These are phyloP conservation scores for Yarrowia bubula DNA, from an alignment of 805 yeast genomes.

Conservation along the genomic window DNA sequence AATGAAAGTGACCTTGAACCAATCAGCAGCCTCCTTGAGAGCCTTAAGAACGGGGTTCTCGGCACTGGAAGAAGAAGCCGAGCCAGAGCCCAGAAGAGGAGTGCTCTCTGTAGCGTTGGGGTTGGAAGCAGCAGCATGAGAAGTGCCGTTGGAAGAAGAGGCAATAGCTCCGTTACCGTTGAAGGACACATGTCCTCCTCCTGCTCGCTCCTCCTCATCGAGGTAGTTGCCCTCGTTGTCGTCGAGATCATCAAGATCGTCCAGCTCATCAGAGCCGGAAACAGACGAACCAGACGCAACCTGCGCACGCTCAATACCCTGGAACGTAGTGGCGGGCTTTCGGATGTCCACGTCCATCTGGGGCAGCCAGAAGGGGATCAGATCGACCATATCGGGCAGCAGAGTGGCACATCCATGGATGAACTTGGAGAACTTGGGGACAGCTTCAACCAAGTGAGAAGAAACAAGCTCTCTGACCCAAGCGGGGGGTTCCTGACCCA, in stretches of 20 bases:
- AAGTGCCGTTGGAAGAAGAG: constrained; percentile 9
- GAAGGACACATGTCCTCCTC: constrained; percentile 25
- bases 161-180: constrained; percentile 1
- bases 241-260: constrained; percentile 41
- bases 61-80: neutral
- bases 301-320: constrained; percentile 59
- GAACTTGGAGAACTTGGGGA: constrained; percentile 95
- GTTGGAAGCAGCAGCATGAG: constrained; percentile 7
- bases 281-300: constrained; percentile 32
- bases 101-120: constrained; percentile 31
- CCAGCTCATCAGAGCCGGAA: constrained; percentile 39
- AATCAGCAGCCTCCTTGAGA: constrained; percentile 24
- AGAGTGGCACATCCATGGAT: constrained; percentile 96
- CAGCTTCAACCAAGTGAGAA: constrained; percentile 94
- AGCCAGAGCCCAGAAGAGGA: constrained; percentile 30
- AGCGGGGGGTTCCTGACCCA: constrained; percentile 98
- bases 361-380: constrained; percentile 96
- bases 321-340: constrained; percentile 69
- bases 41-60: constrained; percentile 26
- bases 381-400: constrained; percentile 74
- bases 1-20: constrained; percentile 38
- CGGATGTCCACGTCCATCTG: constrained; percentile 96
- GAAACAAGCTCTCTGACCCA: constrained; percentile 94
- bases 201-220: constrained; percentile 36
- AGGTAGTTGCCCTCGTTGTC: constrained; percentile 30